Percentiles rank a stretch among this genome's conserved stretches.
Conservation (phyloP, 495 filamentous ascomycete species). For the Astrothelium macrocarpum region DNA sequence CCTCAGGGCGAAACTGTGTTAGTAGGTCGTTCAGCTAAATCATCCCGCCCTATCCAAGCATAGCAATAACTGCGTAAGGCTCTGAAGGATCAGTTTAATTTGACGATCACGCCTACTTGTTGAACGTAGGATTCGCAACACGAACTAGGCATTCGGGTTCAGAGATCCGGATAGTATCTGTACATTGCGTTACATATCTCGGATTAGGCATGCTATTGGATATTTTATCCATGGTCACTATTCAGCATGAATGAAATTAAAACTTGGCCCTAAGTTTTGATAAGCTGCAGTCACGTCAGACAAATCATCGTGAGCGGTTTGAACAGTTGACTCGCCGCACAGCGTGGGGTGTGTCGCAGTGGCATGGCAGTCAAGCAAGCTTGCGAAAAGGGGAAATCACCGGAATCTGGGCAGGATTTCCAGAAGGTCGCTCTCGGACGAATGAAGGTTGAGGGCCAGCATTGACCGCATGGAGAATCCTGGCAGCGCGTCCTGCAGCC, state of each 20-base stretch:
- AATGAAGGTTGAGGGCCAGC: conserved; percentile 2
- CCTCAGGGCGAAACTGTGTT: neutral
- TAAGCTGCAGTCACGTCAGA: neutral
- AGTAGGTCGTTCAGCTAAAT: neutral
- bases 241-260: neutral
- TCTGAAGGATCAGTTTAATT: neutral
- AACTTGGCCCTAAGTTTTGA: neutral
- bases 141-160: neutral
- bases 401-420: conserved; percentile 3
- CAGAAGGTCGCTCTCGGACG: conserved; percentile 1
- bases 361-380: neutral
- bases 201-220: neutral
- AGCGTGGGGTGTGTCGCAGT: neutral
- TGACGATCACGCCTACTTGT: neutral
- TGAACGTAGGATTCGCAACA: neutral
- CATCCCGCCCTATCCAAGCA: neutral
- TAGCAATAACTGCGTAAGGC: neutral
- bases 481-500: neutral
- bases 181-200: neutral
- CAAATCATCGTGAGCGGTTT: neutral
- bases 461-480: conserved; percentile 6
- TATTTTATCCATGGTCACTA: neutral
- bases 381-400: conserved; percentile 6
- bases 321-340: neutral
- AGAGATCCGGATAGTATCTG: neutral